Base-by-base conservation (phyloP, 768 basidiomycete species). In the Collybia nuda region DNA sequence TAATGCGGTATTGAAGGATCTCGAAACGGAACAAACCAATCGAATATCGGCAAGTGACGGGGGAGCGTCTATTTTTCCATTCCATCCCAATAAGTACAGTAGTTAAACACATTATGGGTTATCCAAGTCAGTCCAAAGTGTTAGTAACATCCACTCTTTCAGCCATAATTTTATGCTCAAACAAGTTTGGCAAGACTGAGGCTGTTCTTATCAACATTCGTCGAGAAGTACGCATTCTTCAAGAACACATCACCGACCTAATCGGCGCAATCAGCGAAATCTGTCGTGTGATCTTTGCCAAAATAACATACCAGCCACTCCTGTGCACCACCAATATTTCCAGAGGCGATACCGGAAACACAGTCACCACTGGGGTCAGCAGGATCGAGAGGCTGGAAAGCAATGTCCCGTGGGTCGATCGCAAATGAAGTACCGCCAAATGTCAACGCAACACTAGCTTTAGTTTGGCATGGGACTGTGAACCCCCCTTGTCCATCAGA, bases 191-290 rank as follows among this genome's bases (percentile, higher is more conserved):
- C 85, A 52, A 88, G 74, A 21, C 76, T 80, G 26, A 88, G 71
- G 36, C 75, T 69, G 62, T 88, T 85, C 56, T 76, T 75, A 9
- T 53, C 63, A 12, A 80, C 79, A 55, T 90, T 72, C 9, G 80
- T 84, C 5, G 85, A 85, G 63, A 85, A 84, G 63, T 87, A 88
- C 0, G 76, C 86, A 58, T 87, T 90, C 78, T 89, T 89, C 60
- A 88, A 69, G 74, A 88, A 89, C 21, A 84, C 83, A 56, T 86
- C 89, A 23, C 87, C 87, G 29, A 86, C 72, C 68, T 71, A 15
- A 7, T 26, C 7, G 24, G 24, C 7, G 24, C 12, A 21, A 12
- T 26, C 24, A 26, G 24, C 7, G 24, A 26, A 26, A 26, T 26
- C 3, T 3, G 7, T 7, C 7, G 7, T 26, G 24, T 26, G 7